phyloP scores from a whole-genome alignment of 352 stramenopile genomes.

The Pythium plurisporium region DNA sequence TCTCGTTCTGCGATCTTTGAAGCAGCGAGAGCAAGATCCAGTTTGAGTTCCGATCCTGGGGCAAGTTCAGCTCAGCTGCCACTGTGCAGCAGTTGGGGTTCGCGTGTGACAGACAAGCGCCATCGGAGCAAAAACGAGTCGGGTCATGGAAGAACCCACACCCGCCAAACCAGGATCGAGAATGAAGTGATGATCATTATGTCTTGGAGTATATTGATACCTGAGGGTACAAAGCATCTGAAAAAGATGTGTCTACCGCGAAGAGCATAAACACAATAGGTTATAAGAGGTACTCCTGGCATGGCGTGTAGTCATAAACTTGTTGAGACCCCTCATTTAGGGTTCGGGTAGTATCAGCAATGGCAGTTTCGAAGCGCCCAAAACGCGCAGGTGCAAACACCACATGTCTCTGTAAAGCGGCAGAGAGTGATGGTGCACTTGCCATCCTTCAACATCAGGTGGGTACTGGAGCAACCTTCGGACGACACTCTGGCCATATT shows the following conservation, averaged over 20 bases:
- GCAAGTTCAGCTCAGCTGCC: slow-evolving; percentile 4
- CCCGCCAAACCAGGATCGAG: too few relatives aligned
- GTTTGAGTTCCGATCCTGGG: too few relatives aligned
- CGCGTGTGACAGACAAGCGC: slow-evolving; percentile 21
- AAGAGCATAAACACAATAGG: too few relatives aligned
- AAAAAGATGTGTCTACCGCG: too few relatives aligned
- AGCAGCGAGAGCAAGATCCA: background rate
- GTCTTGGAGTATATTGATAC: background rate
- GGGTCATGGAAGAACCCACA: background rate
- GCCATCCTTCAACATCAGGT: slow-evolving; percentile 24
- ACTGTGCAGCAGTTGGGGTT: background rate
- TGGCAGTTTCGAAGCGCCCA: slow-evolving; percentile 12
- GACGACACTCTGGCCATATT: slow-evolving; percentile 7
- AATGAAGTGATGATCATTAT: too few relatives aligned
- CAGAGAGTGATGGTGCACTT: slow-evolving; percentile 20
- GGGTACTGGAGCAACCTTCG: slow-evolving; percentile 14
- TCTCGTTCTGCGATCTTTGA: slow-evolving; percentile 13
- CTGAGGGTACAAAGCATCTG: too few relatives aligned
- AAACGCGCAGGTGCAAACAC: slow-evolving; percentile 5
- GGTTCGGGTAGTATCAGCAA: slow-evolving; percentile 1
- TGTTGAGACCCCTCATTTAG: slow-evolving; percentile 22
- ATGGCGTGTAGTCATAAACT: background rate
- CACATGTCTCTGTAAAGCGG: slow-evolving; percentile 12
- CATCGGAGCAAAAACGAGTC: background rate
- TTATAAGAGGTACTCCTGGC: too few relatives aligned